These are phyloP conservation scores for Mycena amicta DNA, from an alignment of 768 basidiomycete species.

Conservation along the genomic window DNA sequence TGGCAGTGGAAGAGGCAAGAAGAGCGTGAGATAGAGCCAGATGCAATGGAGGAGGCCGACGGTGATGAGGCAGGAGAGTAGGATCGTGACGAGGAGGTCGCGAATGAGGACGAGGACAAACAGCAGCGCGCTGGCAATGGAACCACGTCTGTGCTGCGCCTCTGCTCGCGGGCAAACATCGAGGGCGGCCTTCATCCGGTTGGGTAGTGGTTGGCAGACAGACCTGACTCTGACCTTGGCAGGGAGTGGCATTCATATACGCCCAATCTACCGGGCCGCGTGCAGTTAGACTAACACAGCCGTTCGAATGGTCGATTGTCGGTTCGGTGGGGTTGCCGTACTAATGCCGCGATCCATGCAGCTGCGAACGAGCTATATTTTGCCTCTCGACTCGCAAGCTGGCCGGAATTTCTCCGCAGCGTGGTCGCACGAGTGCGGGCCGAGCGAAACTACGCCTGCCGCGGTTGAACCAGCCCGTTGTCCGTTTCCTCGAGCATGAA, in stretches of 20 bases:
- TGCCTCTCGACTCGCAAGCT: background rate
- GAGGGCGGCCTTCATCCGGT: background rate
- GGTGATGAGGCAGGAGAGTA: slow-evolving; percentile 1
- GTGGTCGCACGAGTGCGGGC: background rate
- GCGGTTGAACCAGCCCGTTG: slow-evolving; percentile 25
- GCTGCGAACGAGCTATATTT: background rate
- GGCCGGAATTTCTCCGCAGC: too few species aligned
- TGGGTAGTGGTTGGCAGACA: background rate
- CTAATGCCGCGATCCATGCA: background rate
- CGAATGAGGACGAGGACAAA: background rate
- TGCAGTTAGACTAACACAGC: too few species aligned
- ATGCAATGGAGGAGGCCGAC: slow-evolving; percentile 1
- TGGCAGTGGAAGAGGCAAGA: background rate
- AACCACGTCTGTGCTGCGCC: background rate
- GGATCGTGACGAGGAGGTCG: background rate
- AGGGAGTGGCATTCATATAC: background rate
- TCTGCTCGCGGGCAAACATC: background rate
- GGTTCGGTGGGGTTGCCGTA: background rate
- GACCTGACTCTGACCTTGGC: background rate
- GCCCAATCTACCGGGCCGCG: too few species aligned
- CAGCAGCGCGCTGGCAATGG: background rate
- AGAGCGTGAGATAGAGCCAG: background rate
- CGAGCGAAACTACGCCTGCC: background rate
- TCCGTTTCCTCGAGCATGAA: slow-evolving; percentile 61
- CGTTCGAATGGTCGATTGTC: too few species aligned